Percentiles rank a stretch among this genome's conserved stretches.
phyloP scores from a whole-genome alignment of 306 rosid species.

The Rosa lucieae region DNA sequence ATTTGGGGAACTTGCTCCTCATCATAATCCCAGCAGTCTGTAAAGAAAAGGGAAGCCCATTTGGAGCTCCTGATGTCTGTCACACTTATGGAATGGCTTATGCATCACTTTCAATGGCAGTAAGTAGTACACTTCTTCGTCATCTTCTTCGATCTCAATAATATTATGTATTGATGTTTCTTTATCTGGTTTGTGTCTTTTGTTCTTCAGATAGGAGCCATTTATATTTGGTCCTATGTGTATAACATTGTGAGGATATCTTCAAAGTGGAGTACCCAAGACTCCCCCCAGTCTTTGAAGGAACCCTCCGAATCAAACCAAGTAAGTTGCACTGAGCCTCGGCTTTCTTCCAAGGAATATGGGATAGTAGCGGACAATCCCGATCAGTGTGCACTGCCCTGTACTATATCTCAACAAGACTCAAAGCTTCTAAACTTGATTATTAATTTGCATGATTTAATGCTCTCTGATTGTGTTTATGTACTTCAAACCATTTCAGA shows the following conservation, averaged over 20 bases:
- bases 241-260: conserved; percentile 76
- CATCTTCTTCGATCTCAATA: neutral
- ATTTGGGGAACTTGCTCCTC: conserved; percentile 54
- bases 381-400: conserved; percentile 34
- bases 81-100: conserved; percentile 49
- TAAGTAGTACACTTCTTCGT: conserved; percentile 6
- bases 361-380: conserved; percentile 27
- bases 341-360: conserved; percentile 27
- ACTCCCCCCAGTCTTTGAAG: conserved; percentile 22
- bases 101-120: conserved; percentile 69
- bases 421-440: conserved; percentile 35
- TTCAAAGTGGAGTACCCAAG: conserved; percentile 30
- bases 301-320: conserved; percentile 30
- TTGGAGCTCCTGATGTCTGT: conserved; percentile 49
- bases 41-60: conserved; percentile 60
- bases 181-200: neutral
- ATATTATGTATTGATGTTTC: neutral
- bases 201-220: conserved; percentile 60
- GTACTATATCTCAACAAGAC: conserved; percentile 27
- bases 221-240: conserved; percentile 74
- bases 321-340: conserved; percentile 33
- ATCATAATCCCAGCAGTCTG: conserved; percentile 58
- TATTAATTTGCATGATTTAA: neutral
- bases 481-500: neutral
- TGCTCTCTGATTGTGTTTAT: neutral